Conservation (phyloP, 129 eudicot genomes). For the carrot (Daucus carota) region DNA sequence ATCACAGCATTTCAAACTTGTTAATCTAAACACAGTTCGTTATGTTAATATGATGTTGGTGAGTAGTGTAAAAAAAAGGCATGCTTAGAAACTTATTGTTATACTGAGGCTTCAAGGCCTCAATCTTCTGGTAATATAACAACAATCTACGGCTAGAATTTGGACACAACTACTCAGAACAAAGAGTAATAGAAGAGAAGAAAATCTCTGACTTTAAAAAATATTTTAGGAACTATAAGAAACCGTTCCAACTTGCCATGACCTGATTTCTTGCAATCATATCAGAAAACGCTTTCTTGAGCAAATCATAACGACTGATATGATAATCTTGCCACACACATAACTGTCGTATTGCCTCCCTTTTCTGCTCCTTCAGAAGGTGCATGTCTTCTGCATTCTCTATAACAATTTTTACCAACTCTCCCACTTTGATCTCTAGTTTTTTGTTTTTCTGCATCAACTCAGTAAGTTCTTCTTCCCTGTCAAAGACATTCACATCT, state of each 20-base stretch:
- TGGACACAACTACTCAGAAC: not conserved
- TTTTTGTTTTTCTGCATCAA: conserved; percentile 44
- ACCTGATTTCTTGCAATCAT: conserved; percentile 23
- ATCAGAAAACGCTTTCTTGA: conserved; percentile 38
- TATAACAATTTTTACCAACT: conserved; percentile 41
- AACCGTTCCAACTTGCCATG: conserved; percentile 4
- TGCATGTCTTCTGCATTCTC: conserved; percentile 48
- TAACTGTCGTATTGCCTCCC: conserved; percentile 79
- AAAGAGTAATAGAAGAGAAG: not conserved
- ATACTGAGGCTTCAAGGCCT: not conserved
- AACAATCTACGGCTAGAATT: not conserved
- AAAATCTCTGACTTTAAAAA: not conserved
- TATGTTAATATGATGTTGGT: not conserved
- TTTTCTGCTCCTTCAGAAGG: conserved; percentile 52
- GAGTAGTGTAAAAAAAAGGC: not conserved
- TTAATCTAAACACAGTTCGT: not conserved
- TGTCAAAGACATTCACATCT: conserved; percentile 20
- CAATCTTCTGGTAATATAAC: not conserved
- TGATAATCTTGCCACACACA: conserved; percentile 88
- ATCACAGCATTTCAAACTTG: too few relatives aligned
- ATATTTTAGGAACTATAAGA: too few relatives aligned
- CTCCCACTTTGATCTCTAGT: conserved; percentile 39
- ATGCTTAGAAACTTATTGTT: too few relatives aligned
- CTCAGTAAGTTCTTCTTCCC: conserved; percentile 44
- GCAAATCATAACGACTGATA: conserved; percentile 49